Percentiles rank a stretch among this genome's conserved stretches.
phyloP scores from a whole-genome alignment of 352 stramenopile genomes.

The Phytophthora idaei region DNA sequence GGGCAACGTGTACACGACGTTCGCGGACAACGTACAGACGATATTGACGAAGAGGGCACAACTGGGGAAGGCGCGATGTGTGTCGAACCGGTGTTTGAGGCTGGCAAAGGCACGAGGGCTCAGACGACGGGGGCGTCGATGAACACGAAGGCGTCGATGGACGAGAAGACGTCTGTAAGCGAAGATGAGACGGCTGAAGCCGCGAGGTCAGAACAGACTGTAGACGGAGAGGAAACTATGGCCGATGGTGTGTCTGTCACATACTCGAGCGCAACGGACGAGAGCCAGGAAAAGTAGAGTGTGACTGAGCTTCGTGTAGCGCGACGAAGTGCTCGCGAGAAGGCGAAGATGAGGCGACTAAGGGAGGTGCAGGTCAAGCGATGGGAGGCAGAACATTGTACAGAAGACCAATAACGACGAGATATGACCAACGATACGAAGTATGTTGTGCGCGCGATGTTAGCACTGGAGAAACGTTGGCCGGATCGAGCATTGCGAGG shows the following conservation, averaged over 20 bases:
- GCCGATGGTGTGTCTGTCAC: too few relatives aligned
- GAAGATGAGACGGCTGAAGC: not conserved
- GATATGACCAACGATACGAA: not conserved
- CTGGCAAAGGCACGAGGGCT: not conserved
- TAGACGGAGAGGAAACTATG: too few relatives aligned
- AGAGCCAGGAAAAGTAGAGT: not conserved
- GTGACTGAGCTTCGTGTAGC: not conserved
- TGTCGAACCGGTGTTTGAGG: not conserved
- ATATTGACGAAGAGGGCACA: too few relatives aligned
- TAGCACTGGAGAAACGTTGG: not conserved
- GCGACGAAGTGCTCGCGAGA: not conserved
- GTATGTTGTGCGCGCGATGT: not conserved
- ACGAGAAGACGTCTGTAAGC: not conserved
- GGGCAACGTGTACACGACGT: not conserved
- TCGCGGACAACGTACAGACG: not conserved
- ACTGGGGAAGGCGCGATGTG: not conserved
- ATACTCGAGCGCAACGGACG: not conserved
- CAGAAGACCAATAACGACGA: not conserved
- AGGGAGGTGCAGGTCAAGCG: not conserved
- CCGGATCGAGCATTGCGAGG: not conserved
- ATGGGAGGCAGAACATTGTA: not conserved
- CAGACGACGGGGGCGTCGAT: not conserved
- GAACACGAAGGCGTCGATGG: not conserved
- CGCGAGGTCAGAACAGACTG: not conserved
- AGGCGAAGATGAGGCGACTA: not conserved